phyloP scores from a whole-genome alignment of 2,329 filamentous ascomycete genomes.

The Colletotrichum caudatum region DNA sequence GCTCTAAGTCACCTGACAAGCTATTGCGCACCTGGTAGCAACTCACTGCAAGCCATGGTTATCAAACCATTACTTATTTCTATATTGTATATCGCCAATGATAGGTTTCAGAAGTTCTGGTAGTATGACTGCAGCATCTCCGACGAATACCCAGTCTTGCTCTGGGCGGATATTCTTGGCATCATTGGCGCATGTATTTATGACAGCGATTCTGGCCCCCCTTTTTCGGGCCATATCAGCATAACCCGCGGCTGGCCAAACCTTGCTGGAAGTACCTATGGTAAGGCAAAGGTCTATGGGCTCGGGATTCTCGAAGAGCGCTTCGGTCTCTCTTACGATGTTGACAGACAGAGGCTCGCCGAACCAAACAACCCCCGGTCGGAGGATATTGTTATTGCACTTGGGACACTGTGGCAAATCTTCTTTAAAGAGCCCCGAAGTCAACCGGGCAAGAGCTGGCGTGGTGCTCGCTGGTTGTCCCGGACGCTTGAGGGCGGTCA shows the following conservation, averaged over 20 bases:
- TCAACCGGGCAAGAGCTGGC: conserved; percentile 7
- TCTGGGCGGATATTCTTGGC: conserved; percentile 27
- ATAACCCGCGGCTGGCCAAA: conserved; percentile 75
- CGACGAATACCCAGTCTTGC: conserved; percentile 42
- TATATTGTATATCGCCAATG: conserved; percentile 5
- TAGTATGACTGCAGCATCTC: conserved; percentile 36
- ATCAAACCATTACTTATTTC: neutral
- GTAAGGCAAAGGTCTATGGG: conserved; percentile 74
- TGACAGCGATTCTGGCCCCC: conserved; percentile 71
- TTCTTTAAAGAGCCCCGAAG: conserved; percentile 58
- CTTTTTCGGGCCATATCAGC: conserved; percentile 64
- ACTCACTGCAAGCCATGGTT: too few relatives aligned
- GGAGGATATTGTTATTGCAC: conserved; percentile 65
- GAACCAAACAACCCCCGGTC: conserved; percentile 78
- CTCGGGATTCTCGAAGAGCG: conserved; percentile 59
- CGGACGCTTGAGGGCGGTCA: conserved; percentile 28
- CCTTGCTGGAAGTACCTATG: conserved; percentile 73
- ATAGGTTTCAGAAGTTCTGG: conserved; percentile 39
- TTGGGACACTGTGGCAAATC: conserved; percentile 72
- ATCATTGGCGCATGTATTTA: conserved; percentile 68
- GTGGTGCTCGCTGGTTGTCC: neutral
- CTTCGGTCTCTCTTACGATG: conserved; percentile 63
- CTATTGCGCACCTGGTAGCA: too few relatives aligned
- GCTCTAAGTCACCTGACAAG: too few relatives aligned
- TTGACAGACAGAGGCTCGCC: conserved; percentile 67